Evolutionary conservation across 2,329 filamentous ascomycete genomes (phyloP).

Genomic region (Dothideomycetidae sp.): DNA sequence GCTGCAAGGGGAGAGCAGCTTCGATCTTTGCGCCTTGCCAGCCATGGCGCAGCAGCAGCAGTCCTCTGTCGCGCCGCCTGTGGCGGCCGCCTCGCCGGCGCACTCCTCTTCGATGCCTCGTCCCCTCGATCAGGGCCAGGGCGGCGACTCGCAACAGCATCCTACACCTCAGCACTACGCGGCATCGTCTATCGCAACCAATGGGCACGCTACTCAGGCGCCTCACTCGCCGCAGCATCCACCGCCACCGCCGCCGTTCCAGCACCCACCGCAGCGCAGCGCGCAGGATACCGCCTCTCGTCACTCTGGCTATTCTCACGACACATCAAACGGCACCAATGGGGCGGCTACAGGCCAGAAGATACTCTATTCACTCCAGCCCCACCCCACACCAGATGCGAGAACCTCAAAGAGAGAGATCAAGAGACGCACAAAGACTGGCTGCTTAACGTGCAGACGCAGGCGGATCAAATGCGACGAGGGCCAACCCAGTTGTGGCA

Average conservation of each 20-base stretch:
- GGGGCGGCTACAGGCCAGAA: slow-evolving; percentile 14
- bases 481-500: slow-evolving; percentile 78
- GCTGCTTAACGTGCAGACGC: slow-evolving; percentile 45
- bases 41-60: neutral
- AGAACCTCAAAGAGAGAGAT: slow-evolving; percentile 57
- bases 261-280: neutral
- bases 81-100: no score
- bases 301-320: slow-evolving; percentile 11
- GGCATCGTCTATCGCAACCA: neutral
- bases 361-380: slow-evolving; percentile 41
- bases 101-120: neutral
- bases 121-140: no score
- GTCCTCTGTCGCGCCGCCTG: neutral
- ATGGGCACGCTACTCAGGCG: neutral
- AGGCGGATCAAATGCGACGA: slow-evolving; percentile 89
- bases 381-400: slow-evolving; percentile 41
- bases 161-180: neutral
- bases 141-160: neutral
- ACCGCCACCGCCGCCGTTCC: neutral
- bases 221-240: neutral
- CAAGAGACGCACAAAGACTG: slow-evolving; percentile 60
- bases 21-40: neutral
- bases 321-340: slow-evolving; percentile 15
- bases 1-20: neutral
- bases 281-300: neutral